Percentiles rank a stretch among this genome's conserved stretches.
phyloP scores from a whole-genome alignment of 2,329 filamentous ascomycete species.

The Paecilomyces sp. region DNA sequence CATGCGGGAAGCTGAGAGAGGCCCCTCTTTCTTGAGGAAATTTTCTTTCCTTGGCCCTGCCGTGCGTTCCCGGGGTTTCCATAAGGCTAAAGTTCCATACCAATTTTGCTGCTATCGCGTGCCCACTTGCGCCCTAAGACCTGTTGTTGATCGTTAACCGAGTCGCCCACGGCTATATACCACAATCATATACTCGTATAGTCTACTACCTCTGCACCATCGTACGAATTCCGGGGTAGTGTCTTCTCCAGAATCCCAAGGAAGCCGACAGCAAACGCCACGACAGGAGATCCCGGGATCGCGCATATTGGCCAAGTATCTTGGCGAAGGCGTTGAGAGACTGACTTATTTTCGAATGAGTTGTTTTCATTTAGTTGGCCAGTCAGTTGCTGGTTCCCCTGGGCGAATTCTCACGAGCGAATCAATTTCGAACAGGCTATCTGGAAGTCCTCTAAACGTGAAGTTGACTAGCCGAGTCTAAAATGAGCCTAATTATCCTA shows the following conservation, averaged over 20 bases:
- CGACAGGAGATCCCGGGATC: background rate
- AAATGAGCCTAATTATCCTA: background rate
- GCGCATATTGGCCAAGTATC: background rate
- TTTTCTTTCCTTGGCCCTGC: background rate
- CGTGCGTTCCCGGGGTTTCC: background rate
- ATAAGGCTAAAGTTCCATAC: background rate
- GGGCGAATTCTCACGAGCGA: background rate
- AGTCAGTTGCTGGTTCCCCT: background rate
- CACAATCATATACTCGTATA: background rate
- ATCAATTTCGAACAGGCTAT: background rate
- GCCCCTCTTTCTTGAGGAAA: background rate
- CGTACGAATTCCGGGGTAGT: background rate
- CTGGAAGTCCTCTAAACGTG: background rate
- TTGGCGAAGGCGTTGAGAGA: background rate
- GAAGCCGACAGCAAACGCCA: background rate
- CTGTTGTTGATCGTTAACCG: background rate
- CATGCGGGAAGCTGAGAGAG: background rate
- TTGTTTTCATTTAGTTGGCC: background rate
- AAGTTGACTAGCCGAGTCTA: background rate
- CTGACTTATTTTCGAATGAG: background rate
- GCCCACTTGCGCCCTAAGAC: background rate
- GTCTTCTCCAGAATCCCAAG: background rate
- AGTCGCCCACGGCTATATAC: background rate
- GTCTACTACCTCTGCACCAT: background rate
- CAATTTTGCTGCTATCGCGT: background rate